phyloP scores from a whole-genome alignment of 805 yeast species.

The Cyberlindnera mycetangii region DNA sequence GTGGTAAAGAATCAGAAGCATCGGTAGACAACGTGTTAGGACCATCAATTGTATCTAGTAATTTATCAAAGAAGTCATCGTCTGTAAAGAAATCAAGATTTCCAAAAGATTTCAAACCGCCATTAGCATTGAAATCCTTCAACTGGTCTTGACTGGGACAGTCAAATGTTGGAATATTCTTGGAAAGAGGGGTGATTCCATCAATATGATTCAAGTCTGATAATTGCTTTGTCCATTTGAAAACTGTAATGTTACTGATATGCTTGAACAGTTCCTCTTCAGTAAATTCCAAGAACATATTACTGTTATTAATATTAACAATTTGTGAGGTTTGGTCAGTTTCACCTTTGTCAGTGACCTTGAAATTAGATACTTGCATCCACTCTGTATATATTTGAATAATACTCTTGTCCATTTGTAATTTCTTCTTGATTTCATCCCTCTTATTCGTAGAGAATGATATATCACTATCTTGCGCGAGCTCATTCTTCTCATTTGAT shows the following conservation, averaged over 20 bases:
- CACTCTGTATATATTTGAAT: constrained; percentile 16
- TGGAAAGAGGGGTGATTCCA: background rate
- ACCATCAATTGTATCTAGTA: constrained; percentile 7
- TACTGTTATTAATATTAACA: constrained; percentile 17
- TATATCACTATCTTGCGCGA: constrained; percentile 3
- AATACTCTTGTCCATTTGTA: constrained; percentile 13
- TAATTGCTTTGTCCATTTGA: constrained; percentile 7
- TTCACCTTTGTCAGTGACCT: background rate
- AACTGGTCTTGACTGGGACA: constrained; percentile 6
- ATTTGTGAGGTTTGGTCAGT: constrained; percentile 9
- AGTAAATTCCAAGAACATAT: constrained; percentile 13
- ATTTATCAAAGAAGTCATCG: constrained; percentile 10
- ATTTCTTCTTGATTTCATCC: constrained; percentile 12
- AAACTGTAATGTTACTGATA: background rate
- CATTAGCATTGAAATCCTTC: background rate
- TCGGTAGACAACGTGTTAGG: too few relatives aligned
- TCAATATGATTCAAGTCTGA: background rate
- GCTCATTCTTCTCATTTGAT: constrained; percentile 10
- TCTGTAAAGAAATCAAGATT: constrained; percentile 8
- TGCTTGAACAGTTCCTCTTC: constrained; percentile 4
- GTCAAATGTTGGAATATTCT: background rate
- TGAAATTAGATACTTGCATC: constrained; percentile 16
- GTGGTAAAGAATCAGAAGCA: too few relatives aligned
- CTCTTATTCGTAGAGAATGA: constrained; percentile 3
- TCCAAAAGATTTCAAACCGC: background rate